Conservation (phyloP, 83 land plant genomes). For the Picea abies region DNA sequence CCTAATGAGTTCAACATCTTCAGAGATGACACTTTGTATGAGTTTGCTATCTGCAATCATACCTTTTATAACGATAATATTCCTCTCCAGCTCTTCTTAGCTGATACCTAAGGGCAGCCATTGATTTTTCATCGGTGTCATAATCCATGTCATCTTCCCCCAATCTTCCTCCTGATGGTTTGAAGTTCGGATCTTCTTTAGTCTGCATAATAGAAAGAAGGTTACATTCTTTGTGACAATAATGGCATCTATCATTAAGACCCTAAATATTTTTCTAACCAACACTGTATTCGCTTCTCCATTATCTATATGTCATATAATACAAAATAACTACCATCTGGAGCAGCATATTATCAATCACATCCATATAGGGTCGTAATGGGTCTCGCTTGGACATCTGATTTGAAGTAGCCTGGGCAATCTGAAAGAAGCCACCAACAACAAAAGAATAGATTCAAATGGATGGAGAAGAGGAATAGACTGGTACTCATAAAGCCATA, state of each 20-base stretch:
- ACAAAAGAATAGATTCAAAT: background rate
- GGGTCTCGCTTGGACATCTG: constrained; percentile 99
- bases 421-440: constrained; percentile 42
- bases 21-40: background rate
- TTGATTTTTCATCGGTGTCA: constrained; percentile 94
- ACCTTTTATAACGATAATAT: constrained; percentile 94
- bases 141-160: constrained; percentile 99
- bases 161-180: constrained; percentile 96
- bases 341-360: constrained; percentile 82
- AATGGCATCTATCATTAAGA: background rate
- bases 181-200: constrained; percentile 88
- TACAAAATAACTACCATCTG: constrained; percentile 66
- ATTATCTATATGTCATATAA: background rate
- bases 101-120: constrained; percentile 94
- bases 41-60: background rate
- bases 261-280: background rate
- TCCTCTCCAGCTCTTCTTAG: constrained; percentile 80
- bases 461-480: constrained; percentile 16
- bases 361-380: constrained; percentile 91
- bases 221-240: background rate
- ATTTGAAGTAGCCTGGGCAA: constrained; percentile 97
- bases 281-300: background rate
- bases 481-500: constrained; percentile 10
- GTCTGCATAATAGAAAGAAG: constrained; percentile 39
- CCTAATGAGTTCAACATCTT: background rate